A percentile compares a stretch with the other conserved stretches of the same genome.
These are phyloP conservation scores for Chlamydomonas sphaeroides DNA, from an alignment of 139 green algal genomes.

Conservation along the genomic window DNA sequence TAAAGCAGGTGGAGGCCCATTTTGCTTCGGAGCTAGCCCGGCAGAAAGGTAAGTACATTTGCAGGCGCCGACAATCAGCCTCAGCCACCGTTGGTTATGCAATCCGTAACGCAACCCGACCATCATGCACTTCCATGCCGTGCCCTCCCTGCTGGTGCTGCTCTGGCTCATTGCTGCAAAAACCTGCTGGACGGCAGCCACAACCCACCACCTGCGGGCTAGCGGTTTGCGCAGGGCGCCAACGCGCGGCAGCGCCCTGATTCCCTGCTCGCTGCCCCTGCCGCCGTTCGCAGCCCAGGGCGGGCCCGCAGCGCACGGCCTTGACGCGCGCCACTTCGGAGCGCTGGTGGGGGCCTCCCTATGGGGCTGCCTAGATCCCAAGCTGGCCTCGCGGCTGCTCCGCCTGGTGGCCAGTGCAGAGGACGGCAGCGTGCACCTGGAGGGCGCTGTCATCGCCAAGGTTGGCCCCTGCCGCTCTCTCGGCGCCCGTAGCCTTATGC, in stretches of 20 bases:
- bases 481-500: not conserved
- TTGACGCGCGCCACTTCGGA: not conserved
- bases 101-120: not conserved
- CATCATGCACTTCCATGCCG: too few relatives aligned
- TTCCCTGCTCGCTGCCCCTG: too few relatives aligned
- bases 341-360: not conserved
- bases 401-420: not conserved
- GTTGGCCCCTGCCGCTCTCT: not conserved
- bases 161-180: too few relatives aligned
- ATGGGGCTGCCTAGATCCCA: not conserved
- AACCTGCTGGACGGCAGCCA: not conserved
- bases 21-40: not conserved
- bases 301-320: not conserved
- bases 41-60: not conserved
- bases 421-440: conserved; percentile 18
- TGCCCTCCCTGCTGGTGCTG: too few relatives aligned
- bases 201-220: too few relatives aligned
- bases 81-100: too few relatives aligned
- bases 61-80: too few relatives aligned
- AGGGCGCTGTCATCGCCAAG: conserved; percentile 14
- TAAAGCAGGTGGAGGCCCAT: not conserved
- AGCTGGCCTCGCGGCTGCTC: not conserved
- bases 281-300: not conserved
- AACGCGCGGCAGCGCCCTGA: not conserved
- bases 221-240: too few relatives aligned